Base-by-base conservation (phyloP, 2,329 filamentous ascomycete species). In the Aspergillus viridinutans region DNA sequence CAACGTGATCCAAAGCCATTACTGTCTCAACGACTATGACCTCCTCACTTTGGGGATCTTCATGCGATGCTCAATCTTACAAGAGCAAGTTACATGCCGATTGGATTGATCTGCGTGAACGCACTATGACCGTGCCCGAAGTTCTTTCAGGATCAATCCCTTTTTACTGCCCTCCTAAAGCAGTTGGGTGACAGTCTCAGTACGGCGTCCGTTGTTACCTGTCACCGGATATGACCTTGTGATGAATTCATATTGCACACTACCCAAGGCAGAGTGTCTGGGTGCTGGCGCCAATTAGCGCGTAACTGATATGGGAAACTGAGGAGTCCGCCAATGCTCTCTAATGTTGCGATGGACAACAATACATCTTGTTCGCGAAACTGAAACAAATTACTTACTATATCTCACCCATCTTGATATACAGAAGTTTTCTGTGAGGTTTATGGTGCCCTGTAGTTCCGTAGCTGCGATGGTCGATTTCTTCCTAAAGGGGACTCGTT, bases 1-100 rank as follows among this genome's bases (percentile, higher is more conserved):
- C 77, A 25, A 74, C 75, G 56, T 75, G 65, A 75, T 58, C 38
- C 21, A 20, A 5, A 14, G 2, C 1, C 50, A 23, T 14, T 20
- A 10, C n/a, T 12, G 32, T 23, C 21, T 7, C 32, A 40, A 50
- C 14, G 10, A 23, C 38, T 20, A 25, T 51, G 4, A 52, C 29
- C 14, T 21, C 12, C 20, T 47, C 21, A 32, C 42, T 54, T 17
- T 55, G 6, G 21, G 49, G 21, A 40, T 42, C 38, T 26, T 50
- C 20, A 26, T 43, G 3, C n/a, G 5, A 38, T 38, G 32, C 32
- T 17, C 32, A 5, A 38, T 6, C 14, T 38, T 17, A 7, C 32
- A 38, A 7, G 32, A 38, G 32, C 32, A 38, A 7, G 17, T 5
- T 32, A 32, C 12, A 17, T 38, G 32, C 32, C 32, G 14, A 7